Conservation (phyloP, 805 yeast species). For the Wickerhamiella brachini region DNA sequence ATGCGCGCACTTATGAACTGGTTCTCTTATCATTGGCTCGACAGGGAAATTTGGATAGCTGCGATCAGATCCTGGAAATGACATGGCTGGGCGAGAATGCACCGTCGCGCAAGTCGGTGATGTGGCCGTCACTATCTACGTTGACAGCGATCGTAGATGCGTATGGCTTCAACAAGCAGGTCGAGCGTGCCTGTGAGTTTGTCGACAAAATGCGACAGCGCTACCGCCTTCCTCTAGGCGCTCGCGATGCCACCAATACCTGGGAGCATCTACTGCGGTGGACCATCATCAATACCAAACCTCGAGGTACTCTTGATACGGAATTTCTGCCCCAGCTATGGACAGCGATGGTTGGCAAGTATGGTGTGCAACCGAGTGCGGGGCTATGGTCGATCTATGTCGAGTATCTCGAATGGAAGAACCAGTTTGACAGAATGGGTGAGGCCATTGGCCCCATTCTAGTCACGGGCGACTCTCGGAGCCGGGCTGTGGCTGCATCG, state of each 20-base stretch:
- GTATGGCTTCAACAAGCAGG: conserved; percentile 16
- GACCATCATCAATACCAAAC: conserved; percentile 9
- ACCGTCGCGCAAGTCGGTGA: conserved; percentile 6
- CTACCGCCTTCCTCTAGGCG: conserved; percentile 13
- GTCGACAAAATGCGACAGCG: conserved; percentile 7
- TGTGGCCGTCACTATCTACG: conserved; percentile 14
- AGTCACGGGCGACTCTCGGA: neutral
- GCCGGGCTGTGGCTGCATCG: conserved; percentile 1
- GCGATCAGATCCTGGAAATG: conserved; percentile 13
- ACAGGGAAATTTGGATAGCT: conserved; percentile 14
- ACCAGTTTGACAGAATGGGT: conserved; percentile 12
- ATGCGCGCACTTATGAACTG: conserved; percentile 24
- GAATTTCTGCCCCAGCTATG: conserved; percentile 12
- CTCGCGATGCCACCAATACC: conserved; percentile 9
- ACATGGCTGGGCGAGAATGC: conserved; percentile 18
- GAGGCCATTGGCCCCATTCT: conserved; percentile 8
- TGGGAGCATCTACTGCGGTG: conserved; percentile 19
- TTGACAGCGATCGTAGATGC: conserved; percentile 18
- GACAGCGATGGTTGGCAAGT: conserved; percentile 4
- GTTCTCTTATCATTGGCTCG: conserved; percentile 22
- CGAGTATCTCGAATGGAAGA: conserved; percentile 11
- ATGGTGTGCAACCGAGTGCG: conserved; percentile 7
- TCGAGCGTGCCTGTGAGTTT: conserved; percentile 16
- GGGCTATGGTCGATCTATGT: conserved; percentile 13
- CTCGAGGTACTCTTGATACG: conserved; percentile 7